Base-by-base conservation (phyloP, 345 rosid species). In the Salix caprea region DNA sequence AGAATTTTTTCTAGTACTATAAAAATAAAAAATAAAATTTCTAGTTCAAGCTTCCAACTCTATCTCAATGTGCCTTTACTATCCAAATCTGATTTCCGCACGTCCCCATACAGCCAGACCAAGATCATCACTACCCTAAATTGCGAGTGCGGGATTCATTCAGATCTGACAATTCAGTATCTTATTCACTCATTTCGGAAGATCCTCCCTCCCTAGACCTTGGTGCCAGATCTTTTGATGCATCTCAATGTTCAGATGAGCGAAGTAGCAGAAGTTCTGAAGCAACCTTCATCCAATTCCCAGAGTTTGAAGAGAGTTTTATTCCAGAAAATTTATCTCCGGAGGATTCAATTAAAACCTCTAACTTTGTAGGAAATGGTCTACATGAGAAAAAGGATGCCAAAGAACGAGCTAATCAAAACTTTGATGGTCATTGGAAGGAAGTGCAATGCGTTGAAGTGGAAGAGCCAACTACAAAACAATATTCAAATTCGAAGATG, bases 71-170 rank as follows among this genome's bases (percentile, higher is more conserved):
- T 71, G 48, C 40, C 70, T 61, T 72, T 36, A 77, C 56, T 58
- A 67, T 39, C 34, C 69, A 37, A 65, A 52, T 18, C 42, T 32
- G 18, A 69, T 61, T 69, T n/a, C 50, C 75, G 21, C 42, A 69
- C 34, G 26, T 78, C 79, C 81, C 62, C 67, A 36, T 85, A 34
- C 90, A 88, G 98, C 90, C 34, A 74, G 77, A 73, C 70, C 77
- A 79, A 70, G 85, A 85, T 44, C 67, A 73, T 72, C 89, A 85
- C 69, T 92, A 93, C 83, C 98, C 96, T 34, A 88, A 87, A 80
- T 78, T 92, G 78, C 87, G 90, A 34, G 86, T 96, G 81, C 84
- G 88, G 56, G 83, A 76, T 69, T 88, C 97, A 40, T 91, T 90
- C 90, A 91, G 84, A 73, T 86, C 85, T 71, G 90, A 83, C 46